These are phyloP conservation scores for Pelargonium fulgidum DNA, from an alignment of 441 rosid species.

Conservation along the genomic window DNA sequence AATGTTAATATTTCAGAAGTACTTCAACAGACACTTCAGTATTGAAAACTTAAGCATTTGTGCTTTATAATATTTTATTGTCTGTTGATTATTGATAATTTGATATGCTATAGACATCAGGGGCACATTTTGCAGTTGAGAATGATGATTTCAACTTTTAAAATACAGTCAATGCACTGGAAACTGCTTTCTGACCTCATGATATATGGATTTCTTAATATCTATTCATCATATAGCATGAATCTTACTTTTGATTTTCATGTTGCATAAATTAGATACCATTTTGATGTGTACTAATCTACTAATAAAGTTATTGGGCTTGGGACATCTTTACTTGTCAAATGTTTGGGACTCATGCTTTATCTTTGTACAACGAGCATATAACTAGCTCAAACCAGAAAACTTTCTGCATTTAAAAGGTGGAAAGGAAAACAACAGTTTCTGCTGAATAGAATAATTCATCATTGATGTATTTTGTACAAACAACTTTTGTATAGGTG, in stretches of 20 bases:
- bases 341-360: slow-evolving; percentile 9
- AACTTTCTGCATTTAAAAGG: neutral
- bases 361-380: slow-evolving; percentile 7
- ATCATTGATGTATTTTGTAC: neutral
- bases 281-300: neutral
- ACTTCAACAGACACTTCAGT: neutral
- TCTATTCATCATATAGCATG: slow-evolving; percentile 2
- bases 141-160: neutral
- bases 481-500: slow-evolving; percentile 48
- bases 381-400: neutral
- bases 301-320: neutral
- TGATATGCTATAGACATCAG: neutral
- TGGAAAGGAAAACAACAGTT: neutral
- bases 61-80: neutral
- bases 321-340: neutral
- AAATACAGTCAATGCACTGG: neutral
- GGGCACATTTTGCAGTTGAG: neutral
- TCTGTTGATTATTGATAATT: neutral
- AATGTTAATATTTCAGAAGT: neutral
- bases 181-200: slow-evolving; percentile 7
- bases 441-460: neutral
- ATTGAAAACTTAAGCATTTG: neutral
- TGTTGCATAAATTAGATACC: neutral
- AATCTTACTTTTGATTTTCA: neutral
- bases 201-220: neutral